These are phyloP conservation scores for Mucor velutinosus DNA, from an alignment of 371 early-diverging fungal species.

Conservation along the genomic window DNA sequence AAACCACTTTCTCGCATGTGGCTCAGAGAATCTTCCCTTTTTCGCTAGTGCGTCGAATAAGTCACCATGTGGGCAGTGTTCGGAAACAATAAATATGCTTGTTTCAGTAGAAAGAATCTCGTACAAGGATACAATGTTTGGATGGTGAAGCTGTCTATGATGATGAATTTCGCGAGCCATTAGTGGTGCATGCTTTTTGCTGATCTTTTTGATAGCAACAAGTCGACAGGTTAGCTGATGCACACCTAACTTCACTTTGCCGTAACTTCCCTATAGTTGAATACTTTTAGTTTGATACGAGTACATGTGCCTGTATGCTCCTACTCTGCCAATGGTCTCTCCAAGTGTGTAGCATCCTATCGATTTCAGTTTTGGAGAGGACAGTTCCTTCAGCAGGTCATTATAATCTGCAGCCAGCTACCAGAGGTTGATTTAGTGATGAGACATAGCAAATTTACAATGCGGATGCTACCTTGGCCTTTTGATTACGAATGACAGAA, in stretches of 20 bases:
- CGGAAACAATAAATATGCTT: conserved; percentile 81
- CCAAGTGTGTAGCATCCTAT: conserved; percentile 56
- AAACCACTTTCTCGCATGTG: conserved; percentile 63
- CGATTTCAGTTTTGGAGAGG: conserved; percentile 41
- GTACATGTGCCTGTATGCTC: neutral
- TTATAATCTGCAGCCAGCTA: conserved; percentile 55
- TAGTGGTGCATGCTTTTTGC: conserved; percentile 76
- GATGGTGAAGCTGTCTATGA: conserved; percentile 77
- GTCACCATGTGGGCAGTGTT: conserved; percentile 80
- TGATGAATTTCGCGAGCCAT: conserved; percentile 84
- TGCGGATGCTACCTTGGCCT: conserved; percentile 25
- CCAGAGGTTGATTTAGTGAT: neutral
- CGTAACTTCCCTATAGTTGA: conserved; percentile 65
- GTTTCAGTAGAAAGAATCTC: conserved; percentile 85
- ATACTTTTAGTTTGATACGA: neutral
- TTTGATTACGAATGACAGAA: conserved; percentile 23
- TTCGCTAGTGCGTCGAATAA: conserved; percentile 68
- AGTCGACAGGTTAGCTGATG: conserved; percentile 75
- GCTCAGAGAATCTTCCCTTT: conserved; percentile 52
- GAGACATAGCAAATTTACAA: neutral
- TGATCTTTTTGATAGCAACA: conserved; percentile 88
- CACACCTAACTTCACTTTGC: conserved; percentile 76
- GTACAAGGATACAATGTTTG: conserved; percentile 83
- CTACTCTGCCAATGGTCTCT: conserved; percentile 43
- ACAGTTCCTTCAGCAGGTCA: conserved; percentile 49